Evolutionary conservation across 2,329 filamentous ascomycete genomes (phyloP), one percentile per base, ranked within the genome.

Genomic region (Tolypocladium inflatum): DNA sequence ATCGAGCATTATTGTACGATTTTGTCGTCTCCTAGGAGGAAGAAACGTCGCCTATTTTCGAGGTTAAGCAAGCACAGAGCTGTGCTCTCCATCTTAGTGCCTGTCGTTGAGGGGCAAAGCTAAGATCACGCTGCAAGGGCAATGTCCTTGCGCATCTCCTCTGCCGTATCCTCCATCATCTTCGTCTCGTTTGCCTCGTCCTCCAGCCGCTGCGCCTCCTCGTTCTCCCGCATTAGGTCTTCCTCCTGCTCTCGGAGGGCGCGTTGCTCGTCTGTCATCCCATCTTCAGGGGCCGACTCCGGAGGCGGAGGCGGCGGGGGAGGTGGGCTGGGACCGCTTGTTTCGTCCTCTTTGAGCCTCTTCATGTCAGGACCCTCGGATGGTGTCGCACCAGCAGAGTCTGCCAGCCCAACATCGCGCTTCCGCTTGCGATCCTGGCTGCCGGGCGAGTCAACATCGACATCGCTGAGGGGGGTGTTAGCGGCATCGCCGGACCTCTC

Each of bases 391-490:
- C 71, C 75, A 1, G 75, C 73, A 35, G 78, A 78, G 19, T 73
- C 75, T 41, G 62, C 64, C 6, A 63, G 62, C 42, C 72, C 70
- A 0, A 65, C 64, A n/a, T 71, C 70, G 38, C 86, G 80, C 70
- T 90, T 91, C 11, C 88, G 82, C 70, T 91, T 90, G 54, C 81
- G 74, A 33, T 81, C 79, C 33, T 76, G 70, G 57, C 79, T 79
- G 43, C 71, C 74, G 4, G 80, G 78, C 3, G 77, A 78, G 26
- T 66, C 72, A 30, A 63, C 63, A 52, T 75, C 72, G n/a, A 74
- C 72, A 58, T 81, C 78, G 26, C 72, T 74, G 55, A 75, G 67
- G 10, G 65, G 63, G 17, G 69, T 66, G 48, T 75, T 71, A n/a
- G 75, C 73, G 52, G 72, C 63, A 1, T 66, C 67, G 39, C 68